Evolutionary conservation across 345 rosid genomes (phyloP).

Genomic region (Punica granatum): DNA sequence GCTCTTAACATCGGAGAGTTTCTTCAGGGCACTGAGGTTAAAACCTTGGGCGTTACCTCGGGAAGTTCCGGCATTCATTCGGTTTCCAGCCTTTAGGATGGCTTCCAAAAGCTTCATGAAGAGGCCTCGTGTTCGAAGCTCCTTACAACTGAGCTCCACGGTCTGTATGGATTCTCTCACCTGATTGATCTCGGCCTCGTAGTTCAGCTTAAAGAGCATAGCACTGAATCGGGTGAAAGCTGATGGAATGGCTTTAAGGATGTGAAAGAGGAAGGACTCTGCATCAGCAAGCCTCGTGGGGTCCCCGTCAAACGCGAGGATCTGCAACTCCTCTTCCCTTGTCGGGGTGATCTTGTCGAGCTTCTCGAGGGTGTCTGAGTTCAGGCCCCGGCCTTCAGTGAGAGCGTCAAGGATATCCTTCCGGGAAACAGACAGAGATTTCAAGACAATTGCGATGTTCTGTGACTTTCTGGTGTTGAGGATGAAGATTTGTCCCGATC

Average conservation of each 20-base stretch:
- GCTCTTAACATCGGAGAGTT: constrained; percentile 83
- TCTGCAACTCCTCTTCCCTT: constrained; percentile 47
- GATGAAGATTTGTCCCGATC: constrained; percentile 38
- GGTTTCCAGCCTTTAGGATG: constrained; percentile 83
- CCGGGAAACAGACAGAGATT: constrained; percentile 49
- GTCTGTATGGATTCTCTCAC: constrained; percentile 41
- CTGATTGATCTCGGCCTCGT: constrained; percentile 47
- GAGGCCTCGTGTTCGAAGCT: constrained; percentile 59
- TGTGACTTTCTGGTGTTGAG: constrained; percentile 76
- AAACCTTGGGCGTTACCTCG: constrained; percentile 94
- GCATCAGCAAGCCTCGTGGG: constrained; percentile 55
- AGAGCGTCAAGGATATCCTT: constrained; percentile 48
- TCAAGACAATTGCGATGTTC: constrained; percentile 71
- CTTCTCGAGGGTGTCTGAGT: constrained; percentile 59
- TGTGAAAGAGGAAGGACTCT: constrained; percentile 64
- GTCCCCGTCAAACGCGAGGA: constrained; percentile 58
- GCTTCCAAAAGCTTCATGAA: constrained; percentile 88
- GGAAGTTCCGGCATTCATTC: constrained; percentile 93
- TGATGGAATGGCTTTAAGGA: constrained; percentile 62
- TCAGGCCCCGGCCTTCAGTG: constrained; percentile 44
- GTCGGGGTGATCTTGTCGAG: constrained; percentile 66
- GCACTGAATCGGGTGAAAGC: constrained; percentile 60
- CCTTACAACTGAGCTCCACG: constrained; percentile 61
- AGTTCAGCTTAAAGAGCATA: constrained; percentile 64
- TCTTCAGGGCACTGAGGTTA: constrained; percentile 58